A percentile compares a stretch with the other conserved stretches of the same genome.
These are phyloP conservation scores for Trametes hirsuta DNA, from an alignment of 1,284 basidiomycete species.

Conservation along the genomic window DNA sequence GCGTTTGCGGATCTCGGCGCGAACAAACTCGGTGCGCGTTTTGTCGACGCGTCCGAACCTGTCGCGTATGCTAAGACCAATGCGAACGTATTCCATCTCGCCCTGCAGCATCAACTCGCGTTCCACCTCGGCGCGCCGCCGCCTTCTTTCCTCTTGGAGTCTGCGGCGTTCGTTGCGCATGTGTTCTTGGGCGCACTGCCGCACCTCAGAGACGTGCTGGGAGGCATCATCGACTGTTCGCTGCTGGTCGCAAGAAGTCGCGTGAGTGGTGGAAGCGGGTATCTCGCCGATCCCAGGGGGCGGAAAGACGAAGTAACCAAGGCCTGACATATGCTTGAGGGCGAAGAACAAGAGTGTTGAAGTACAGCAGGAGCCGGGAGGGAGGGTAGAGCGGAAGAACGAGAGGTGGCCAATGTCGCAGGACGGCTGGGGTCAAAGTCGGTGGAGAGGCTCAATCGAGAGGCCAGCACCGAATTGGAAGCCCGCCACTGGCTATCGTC, in stretches of 20 bases:
- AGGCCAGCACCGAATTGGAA: background rate
- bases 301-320: slow-evolving; percentile 20
- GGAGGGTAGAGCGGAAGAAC: too few relatives aligned
- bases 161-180: slow-evolving; percentile 15
- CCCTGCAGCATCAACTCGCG: slow-evolving; percentile 39
- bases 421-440: background rate
- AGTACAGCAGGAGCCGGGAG: background rate
- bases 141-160: slow-evolving; percentile 26
- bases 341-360: background rate
- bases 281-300: background rate
- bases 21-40: slow-evolving; percentile 48
- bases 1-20: slow-evolving; percentile 45
- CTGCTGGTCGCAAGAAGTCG: too few relatives aligned
- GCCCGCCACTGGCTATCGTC: background rate
- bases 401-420: too few relatives aligned
- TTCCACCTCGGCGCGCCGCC: slow-evolving; percentile 33
- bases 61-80: slow-evolving; percentile 58
- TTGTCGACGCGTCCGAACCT: slow-evolving; percentile 51
- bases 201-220: background rate
- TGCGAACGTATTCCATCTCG: slow-evolving; percentile 62
- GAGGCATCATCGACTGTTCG: background rate
- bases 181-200: background rate
- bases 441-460: background rate
- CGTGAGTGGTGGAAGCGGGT: background rate
- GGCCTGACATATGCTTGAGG: slow-evolving; percentile 3